Conservation (phyloP, 108 stramenopile species). For the Cyclotella cryptica region DNA sequence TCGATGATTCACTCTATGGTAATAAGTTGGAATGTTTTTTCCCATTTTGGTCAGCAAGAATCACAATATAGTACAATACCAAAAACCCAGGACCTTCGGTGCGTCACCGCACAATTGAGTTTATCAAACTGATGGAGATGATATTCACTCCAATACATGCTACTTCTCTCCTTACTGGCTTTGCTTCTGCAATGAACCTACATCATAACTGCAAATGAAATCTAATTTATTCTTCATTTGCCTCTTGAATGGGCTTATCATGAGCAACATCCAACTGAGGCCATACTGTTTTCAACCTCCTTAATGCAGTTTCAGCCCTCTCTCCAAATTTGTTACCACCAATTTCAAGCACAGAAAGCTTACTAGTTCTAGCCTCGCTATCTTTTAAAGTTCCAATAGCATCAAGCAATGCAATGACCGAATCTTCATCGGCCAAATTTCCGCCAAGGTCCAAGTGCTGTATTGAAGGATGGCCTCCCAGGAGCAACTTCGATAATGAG, state of each 20-base stretch:
- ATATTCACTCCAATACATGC: too few species aligned
- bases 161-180: too few species aligned
- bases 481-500: conserved; percentile 44
- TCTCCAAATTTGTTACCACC: conserved; percentile 74
- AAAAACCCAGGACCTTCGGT: too few species aligned
- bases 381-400: conserved; percentile 42
- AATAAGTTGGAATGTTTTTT: too few species aligned
- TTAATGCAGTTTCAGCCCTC: conserved; percentile 52
- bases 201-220: too few species aligned
- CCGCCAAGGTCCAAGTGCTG: conserved; percentile 78
- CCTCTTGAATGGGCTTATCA: conserved; percentile 56
- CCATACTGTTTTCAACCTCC: conserved; percentile 42
- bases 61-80: too few species aligned
- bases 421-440: conserved; percentile 61
- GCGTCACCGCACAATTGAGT: too few species aligned
- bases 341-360: conserved; percentile 63
- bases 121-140: too few species aligned
- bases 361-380: conserved; percentile 5
- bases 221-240: background rate
- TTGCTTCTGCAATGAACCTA: too few species aligned
- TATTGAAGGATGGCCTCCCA: conserved; percentile 62
- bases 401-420: conserved; percentile 61
- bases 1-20: too few species aligned
- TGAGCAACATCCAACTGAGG: conserved; percentile 80
- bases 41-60: too few species aligned